Evolutionary conservation across 2,329 filamentous ascomycete species (phyloP), one percentile per base, ranked within the genome.

Genomic region (Claviceps pazoutovae): DNA sequence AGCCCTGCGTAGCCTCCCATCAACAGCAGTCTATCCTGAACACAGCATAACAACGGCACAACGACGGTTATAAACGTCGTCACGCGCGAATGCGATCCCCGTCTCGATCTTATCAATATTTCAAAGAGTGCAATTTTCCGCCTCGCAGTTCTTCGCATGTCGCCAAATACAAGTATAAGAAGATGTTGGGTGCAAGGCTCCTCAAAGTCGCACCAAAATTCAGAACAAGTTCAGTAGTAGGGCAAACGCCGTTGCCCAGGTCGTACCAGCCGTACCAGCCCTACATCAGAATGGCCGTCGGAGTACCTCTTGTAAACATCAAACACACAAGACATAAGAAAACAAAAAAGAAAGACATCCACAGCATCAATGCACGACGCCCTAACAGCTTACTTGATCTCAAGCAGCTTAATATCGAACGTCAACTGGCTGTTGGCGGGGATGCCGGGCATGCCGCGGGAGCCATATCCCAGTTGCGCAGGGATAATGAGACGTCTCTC

Each of bases 401-500:
- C 83, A 51, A 91, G 73, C 51, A 90, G 75, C 78, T 91, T 93
- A 62, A 93, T 78, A 68, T 98, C 94, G 68, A 98, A 98, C 66
- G 86, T 80, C 68, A 98, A 74, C 59, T 84, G 88, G 68, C 88
- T 91, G 80, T 97, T 96, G 61, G 77, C 79, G 23, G 93, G 93
- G 61, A 98, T 97, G 59, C 86, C 89, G 49, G 88, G 86, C 23
- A 86, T 71, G 56, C 78, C 74, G 73, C 87, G 85, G 72, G 80
- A 89, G 70, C 94, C 93, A 69, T 98, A 98, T 62, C 86, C 94
- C 54, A 91, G 81, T 62, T 84, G 74, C 47, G 93, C 76, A 47
- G 94, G 94, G 63, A 98, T 89, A 56, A 83, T 90, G 63, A 98
- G 78, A 60, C 93, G 84, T 63, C 93, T 88, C 78, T 98, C 94